Conservation (phyloP, 768 basidiomycete genomes). For the Phaffia australis region DNA sequence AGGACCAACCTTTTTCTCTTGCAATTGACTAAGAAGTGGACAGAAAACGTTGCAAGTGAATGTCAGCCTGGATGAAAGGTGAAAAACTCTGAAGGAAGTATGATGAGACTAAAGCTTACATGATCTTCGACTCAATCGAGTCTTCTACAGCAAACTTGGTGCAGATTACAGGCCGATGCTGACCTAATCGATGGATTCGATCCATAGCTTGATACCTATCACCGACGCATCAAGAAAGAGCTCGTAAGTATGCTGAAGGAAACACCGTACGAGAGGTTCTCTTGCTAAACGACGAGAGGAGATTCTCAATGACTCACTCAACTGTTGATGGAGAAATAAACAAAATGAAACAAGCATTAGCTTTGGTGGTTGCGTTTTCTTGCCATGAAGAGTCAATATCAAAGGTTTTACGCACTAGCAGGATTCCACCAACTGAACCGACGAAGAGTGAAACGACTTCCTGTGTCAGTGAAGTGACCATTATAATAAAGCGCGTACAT, state of each 20-base stretch:
- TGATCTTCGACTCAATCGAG: slow-evolving; percentile 87
- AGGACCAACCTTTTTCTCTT: slow-evolving; percentile 72
- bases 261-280: neutral
- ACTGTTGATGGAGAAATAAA: neutral
- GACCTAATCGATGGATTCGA: slow-evolving; percentile 91
- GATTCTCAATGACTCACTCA: neutral
- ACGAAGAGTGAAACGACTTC: slow-evolving; percentile 6
- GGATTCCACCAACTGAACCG: slow-evolving; percentile 61
- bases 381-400: slow-evolving; percentile 33
- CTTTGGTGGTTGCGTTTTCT: neutral
- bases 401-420: slow-evolving; percentile 48
- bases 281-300: neutral
- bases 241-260: too few species aligned
- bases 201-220: slow-evolving; percentile 63
- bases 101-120: slow-evolving; percentile 50
- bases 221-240: neutral
- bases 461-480: neutral
- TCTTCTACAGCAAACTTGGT: slow-evolving; percentile 93
- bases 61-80: neutral
- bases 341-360: slow-evolving; percentile 20
- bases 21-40: slow-evolving; percentile 46
- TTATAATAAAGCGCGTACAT: neutral
- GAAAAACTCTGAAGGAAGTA: neutral
- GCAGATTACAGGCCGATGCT: slow-evolving; percentile 81
- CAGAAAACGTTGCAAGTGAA: neutral